Evolutionary conservation across 2,329 filamentous ascomycete species (phyloP).

Genomic region (Fusarium torulosum): DNA sequence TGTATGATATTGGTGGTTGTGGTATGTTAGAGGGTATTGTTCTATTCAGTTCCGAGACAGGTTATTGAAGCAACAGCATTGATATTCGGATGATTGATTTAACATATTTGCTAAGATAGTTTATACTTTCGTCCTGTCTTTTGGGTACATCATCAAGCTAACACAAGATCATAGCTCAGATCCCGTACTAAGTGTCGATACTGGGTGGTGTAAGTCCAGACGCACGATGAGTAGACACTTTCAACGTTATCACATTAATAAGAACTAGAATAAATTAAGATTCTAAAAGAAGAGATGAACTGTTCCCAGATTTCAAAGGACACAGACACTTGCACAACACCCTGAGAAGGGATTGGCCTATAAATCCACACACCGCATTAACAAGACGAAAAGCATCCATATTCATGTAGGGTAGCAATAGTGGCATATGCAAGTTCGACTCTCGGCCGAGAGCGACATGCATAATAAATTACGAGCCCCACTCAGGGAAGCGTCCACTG

Average conservation of each 20-base stretch:
- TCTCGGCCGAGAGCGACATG: constrained; percentile 34
- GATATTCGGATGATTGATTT: neutral
- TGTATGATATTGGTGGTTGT: neutral
- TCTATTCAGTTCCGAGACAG: constrained; percentile 6
- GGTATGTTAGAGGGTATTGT: constrained; percentile 7
- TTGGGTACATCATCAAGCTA: neutral
- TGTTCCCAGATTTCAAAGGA: neutral
- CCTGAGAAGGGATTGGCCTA: neutral
- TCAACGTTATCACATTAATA: neutral
- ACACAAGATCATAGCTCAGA: neutral
- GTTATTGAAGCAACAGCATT: neutral
- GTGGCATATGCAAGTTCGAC: constrained; percentile 9
- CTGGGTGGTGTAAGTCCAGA: neutral
- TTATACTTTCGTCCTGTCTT: neutral
- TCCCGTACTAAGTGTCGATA: neutral
- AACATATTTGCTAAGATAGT: neutral
- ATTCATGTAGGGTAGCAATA: constrained; percentile 32
- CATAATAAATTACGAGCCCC: constrained; percentile 30
- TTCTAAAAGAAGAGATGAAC: neutral
- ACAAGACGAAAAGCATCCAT: neutral
- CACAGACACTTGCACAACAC: constrained; percentile 3
- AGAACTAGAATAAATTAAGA: neutral
- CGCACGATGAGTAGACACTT: neutral
- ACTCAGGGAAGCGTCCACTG: constrained; percentile 13
- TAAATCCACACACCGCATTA: neutral